Percentiles rank a stretch among this genome's conserved stretches.
Evolutionary conservation across 2,329 filamentous ascomycete species (phyloP).

Genomic region (Alternaria dauci): DNA sequence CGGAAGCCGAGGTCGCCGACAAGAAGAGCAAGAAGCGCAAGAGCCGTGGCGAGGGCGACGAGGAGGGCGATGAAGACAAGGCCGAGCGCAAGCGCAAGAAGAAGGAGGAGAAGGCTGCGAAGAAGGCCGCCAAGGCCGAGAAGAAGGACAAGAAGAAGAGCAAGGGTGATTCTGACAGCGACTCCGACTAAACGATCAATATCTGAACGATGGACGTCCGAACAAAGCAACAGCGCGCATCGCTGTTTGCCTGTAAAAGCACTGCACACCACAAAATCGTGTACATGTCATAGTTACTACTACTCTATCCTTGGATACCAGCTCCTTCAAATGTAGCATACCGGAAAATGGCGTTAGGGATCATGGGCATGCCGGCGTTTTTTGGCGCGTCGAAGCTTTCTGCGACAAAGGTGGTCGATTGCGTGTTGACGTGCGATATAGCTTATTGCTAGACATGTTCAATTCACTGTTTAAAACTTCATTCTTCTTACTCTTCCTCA

Average conservation of each 20-base stretch:
- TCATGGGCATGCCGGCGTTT: conserved; percentile 45
- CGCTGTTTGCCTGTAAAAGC: conserved; percentile 22
- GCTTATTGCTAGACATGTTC: conserved; percentile 29
- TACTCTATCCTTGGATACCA: conserved; percentile 38
- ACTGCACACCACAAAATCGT: conserved; percentile 25
- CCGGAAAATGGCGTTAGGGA: conserved; percentile 44
- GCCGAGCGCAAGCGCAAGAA: conserved; percentile 69
- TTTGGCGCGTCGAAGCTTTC: conserved; percentile 40
- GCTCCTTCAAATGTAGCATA: conserved; percentile 47
- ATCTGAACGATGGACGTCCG: conserved; percentile 26
- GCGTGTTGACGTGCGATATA: conserved; percentile 31
- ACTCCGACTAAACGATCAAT: conserved; percentile 41
- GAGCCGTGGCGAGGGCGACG: conserved; percentile 58
- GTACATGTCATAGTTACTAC: conserved; percentile 36
- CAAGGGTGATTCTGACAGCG: conserved; percentile 40
- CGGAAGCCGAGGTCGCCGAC: conserved; percentile 42
- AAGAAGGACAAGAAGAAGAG: conserved; percentile 47
- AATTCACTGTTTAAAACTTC: conserved; percentile 33
- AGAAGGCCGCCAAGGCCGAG: conserved; percentile 44
- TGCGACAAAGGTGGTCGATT: conserved; percentile 37
- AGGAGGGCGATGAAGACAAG: conserved; percentile 57
- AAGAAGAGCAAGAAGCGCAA: conserved; percentile 57
- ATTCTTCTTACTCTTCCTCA: conserved; percentile 18
- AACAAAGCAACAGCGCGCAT: conserved; percentile 21
- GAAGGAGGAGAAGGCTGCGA: conserved; percentile 70